Conservation (phyloP, 805 yeast genomes). For the Metschnikowia similis region DNA sequence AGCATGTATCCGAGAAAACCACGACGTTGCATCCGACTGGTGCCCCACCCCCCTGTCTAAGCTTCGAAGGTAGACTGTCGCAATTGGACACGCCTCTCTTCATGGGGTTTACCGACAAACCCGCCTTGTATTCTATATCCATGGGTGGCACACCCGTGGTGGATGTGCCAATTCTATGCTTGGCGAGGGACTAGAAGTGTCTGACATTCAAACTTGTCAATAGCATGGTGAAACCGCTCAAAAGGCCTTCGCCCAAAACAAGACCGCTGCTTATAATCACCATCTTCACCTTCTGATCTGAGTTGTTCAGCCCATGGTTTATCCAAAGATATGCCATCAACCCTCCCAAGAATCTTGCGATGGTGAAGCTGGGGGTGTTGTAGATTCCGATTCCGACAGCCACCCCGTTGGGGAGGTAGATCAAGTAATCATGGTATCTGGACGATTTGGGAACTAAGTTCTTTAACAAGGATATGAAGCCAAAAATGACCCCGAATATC, state of each 20-base stretch:
- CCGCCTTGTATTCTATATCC: too few relatives aligned
- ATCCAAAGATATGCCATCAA: slow-evolving; percentile 59
- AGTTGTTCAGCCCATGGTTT: slow-evolving; percentile 21
- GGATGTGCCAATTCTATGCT: background rate
- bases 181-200: slow-evolving; percentile 18
- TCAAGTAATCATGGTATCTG: slow-evolving; percentile 36
- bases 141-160: too few relatives aligned
- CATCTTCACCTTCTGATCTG: slow-evolving; percentile 58
- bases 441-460: slow-evolving; percentile 47
- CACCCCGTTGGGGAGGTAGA: slow-evolving; percentile 85
- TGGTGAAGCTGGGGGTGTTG: slow-evolving; percentile 87
- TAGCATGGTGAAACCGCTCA: slow-evolving; percentile 77
- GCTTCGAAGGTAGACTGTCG: too few relatives aligned
- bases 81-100: too few relatives aligned
- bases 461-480: slow-evolving; percentile 58
- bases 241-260: slow-evolving; percentile 89
- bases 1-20: too few relatives aligned
- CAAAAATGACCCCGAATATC: slow-evolving; percentile 64
- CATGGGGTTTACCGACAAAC: too few relatives aligned
- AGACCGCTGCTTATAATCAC: slow-evolving; percentile 89
- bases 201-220: slow-evolving; percentile 56
- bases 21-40: too few relatives aligned
- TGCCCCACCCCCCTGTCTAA: too few relatives aligned
- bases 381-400: slow-evolving; percentile 97
- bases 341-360: slow-evolving; percentile 93